These are phyloP conservation scores for Eucalyptus regnans DNA, from an alignment of 345 rosid species.

Conservation along the genomic window DNA sequence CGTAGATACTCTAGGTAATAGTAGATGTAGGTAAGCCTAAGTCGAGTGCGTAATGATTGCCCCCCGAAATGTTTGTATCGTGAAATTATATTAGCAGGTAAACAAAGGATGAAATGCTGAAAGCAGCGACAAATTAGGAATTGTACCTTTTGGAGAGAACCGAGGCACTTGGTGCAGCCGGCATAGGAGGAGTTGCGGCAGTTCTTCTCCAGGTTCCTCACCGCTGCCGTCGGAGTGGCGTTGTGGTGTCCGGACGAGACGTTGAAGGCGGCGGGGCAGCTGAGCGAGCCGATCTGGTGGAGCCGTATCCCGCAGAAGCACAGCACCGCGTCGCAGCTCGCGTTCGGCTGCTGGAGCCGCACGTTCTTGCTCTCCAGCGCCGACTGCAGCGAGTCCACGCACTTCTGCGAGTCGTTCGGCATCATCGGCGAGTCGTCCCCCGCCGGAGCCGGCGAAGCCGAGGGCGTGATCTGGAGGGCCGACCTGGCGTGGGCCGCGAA, in stretches of 20 bases:
- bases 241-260: constrained; percentile 49
- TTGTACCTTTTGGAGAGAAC: constrained; percentile 84
- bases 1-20: background rate
- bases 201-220: constrained; percentile 73
- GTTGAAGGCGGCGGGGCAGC: constrained; percentile 94
- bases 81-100: background rate
- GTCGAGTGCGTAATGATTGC: background rate
- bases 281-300: constrained; percentile 86
- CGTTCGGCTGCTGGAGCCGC: constrained; percentile 74
- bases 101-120: background rate
- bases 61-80: background rate
- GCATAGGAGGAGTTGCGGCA: constrained; percentile 83
- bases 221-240: constrained; percentile 88
- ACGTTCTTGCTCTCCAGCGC: constrained; percentile 71
- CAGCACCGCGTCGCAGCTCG: constrained; percentile 74
- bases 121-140: background rate
- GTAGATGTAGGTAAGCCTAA: background rate
- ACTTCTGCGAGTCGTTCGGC: constrained; percentile 95
- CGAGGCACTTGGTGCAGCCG: constrained; percentile 94
- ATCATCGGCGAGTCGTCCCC: constrained; percentile 69
- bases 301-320: constrained; percentile 97
- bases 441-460: constrained; percentile 37
- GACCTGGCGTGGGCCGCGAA: constrained; percentile 90
- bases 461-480: constrained; percentile 64
- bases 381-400: constrained; percentile 79